These are phyloP conservation scores for Boletus huronensis DNA, from an alignment of 768 basidiomycete species.

Conservation along the genomic window DNA sequence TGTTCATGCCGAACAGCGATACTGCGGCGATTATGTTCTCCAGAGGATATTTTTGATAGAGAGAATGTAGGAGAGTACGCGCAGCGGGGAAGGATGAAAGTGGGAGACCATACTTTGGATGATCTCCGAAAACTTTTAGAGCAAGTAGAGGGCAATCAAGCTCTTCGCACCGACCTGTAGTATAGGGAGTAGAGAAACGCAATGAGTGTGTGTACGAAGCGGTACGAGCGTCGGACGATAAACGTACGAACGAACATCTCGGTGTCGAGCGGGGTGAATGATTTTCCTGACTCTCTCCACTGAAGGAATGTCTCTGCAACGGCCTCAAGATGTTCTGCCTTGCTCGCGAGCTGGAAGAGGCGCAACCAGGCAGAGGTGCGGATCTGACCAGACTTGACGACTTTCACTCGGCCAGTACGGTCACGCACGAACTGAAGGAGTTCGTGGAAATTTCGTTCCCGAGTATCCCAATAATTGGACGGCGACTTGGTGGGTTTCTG, in stretches of 20 bases:
- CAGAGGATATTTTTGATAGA: slow-evolving; percentile 47
- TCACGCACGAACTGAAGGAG: slow-evolving; percentile 28
- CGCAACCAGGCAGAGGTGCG: slow-evolving; percentile 48
- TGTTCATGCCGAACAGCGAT: slow-evolving; percentile 53
- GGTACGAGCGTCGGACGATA: neutral
- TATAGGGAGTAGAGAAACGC: neutral
- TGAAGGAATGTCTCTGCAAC: slow-evolving; percentile 46
- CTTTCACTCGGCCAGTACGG: slow-evolving; percentile 28
- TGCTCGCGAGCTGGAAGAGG: slow-evolving; percentile 48
- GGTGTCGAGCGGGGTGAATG: slow-evolving; percentile 38
- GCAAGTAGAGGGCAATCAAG: slow-evolving; percentile 54
- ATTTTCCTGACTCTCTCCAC: slow-evolving; percentile 45
- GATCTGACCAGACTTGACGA: slow-evolving; percentile 35
- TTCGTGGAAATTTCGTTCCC: slow-evolving; percentile 23
- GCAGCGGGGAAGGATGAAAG: slow-evolving; percentile 48
- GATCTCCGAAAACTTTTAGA: slow-evolving; percentile 58
- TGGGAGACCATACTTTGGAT: slow-evolving; percentile 54
- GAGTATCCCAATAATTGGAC: neutral
- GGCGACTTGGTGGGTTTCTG: neutral
- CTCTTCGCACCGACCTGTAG: slow-evolving; percentile 58
- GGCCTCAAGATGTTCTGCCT: slow-evolving; percentile 46
- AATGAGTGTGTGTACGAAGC: neutral
- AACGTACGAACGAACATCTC: slow-evolving; percentile 56
- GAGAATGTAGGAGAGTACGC: slow-evolving; percentile 54
- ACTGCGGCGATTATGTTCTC: slow-evolving; percentile 47